Conservation (phyloP, 1,284 basidiomycete genomes). For the Tilletia walkeri region DNA sequence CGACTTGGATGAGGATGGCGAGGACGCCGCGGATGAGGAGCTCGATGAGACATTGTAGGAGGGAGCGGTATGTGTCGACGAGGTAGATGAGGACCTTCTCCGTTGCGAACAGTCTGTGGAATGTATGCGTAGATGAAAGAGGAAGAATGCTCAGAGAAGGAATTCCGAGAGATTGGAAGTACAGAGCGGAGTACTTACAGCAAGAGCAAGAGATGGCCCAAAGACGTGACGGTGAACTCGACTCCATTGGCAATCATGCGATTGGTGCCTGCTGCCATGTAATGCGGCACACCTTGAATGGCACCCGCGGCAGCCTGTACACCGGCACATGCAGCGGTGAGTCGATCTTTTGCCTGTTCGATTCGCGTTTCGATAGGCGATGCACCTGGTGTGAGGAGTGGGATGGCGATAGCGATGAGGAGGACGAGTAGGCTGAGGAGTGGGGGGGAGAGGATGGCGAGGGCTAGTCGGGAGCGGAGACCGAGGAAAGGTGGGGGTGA, state of each 20-base stretch:
- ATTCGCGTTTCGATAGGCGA: constrained; percentile 69
- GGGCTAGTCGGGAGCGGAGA: constrained; percentile 74
- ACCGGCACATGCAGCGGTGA: constrained; percentile 75
- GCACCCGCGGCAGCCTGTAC: constrained; percentile 78
- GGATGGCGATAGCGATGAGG: constrained; percentile 58
- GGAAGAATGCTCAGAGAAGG: too few species aligned
- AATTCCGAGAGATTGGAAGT: too few species aligned
- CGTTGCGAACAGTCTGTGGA: constrained; percentile 26
- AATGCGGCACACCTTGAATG: constrained; percentile 79
- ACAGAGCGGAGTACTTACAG: constrained; percentile 20
- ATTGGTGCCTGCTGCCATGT: constrained; percentile 79
- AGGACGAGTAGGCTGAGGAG: constrained; percentile 83
- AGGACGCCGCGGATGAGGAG: constrained; percentile 79
- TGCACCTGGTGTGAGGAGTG: constrained; percentile 73
- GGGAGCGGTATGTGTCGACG: constrained; percentile 83
- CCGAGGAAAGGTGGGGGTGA: constrained; percentile 69
- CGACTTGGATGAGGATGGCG: constrained; percentile 74
- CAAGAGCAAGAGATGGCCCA: constrained; percentile 58
- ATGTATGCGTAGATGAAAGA: constrained; percentile 59
- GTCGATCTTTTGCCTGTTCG: constrained; percentile 67
- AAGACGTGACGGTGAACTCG: constrained; percentile 73
- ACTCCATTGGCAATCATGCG: constrained; percentile 72
- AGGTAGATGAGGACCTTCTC: constrained; percentile 64
- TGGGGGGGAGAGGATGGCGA: constrained; percentile 68
- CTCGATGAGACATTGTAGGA: constrained; percentile 87